Evolutionary conservation across 305 asterid genomes (phyloP), one percentile per base, ranked within the genome.

Genomic region (Ilex paraguariensis): DNA sequence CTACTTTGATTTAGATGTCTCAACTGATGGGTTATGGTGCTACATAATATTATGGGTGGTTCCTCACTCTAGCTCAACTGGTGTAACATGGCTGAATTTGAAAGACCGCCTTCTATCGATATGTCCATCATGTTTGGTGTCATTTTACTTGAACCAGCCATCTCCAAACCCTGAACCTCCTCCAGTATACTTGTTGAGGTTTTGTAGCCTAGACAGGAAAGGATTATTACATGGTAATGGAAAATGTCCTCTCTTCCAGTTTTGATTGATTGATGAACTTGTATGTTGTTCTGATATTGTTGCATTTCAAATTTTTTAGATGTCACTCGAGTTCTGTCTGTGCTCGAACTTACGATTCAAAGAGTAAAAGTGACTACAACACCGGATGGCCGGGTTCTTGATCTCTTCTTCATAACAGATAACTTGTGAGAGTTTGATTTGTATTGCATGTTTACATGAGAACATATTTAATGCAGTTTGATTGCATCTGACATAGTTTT

Each of bases 21-120:
- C 96, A 15, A 91, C 95, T 0, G 96, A 91, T 69, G 95, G 96
- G 50, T 76, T 67, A 78, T 91, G 96, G 96, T 86, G 98, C 81
- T 91, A 80, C 67, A 60, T 91, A 39, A 73, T 88, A 60, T 68
- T 91, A 10, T 88, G 92, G 92, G 85, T 83, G 48, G 69, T 57
- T 73, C 95, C 95, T 67, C 80, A 69, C 58, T 68, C 84, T 30
- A 79, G 62, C 60, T 77, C 88, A 30, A 70, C 66, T 48, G 60
- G 11, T 59, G 81, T 83, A 68, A 79, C 75, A 62, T 91, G 96
- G 98, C 67, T 64, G 68, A 83, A 66, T 74, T 64, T 91, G 84
- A 86, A 82, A 73, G 86, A 85, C 31, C 87, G 90, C 31, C 86
- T 91, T 61, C 63, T 80, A 3, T 86, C 92, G 13, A 58, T 84